phyloP scores from a whole-genome alignment of 176 grass and related monocot genomes.

The Eleusine indica region DNA sequence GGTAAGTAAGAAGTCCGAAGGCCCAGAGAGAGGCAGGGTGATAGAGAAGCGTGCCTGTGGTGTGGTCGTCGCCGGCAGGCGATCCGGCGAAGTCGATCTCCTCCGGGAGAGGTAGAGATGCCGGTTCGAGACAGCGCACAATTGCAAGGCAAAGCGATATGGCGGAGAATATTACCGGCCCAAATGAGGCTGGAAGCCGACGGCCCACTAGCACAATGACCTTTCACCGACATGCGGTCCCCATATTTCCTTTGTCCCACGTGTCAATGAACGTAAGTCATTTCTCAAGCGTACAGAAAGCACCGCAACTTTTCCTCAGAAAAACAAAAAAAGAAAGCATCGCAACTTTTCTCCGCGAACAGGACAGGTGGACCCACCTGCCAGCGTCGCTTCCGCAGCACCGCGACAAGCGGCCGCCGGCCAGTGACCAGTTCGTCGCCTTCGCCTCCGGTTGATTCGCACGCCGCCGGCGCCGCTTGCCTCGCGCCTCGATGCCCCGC shows the following conservation, averaged over 20 bases:
- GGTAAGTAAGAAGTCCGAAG: neutral
- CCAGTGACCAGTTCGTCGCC: neutral
- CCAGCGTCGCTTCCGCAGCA: neutral
- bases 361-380: conserved; percentile 1
- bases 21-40: neutral
- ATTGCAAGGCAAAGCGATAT: neutral
- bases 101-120: neutral
- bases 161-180: neutral
- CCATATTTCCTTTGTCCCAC: rapidly evolving
- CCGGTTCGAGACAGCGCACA: neutral
- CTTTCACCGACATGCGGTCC: conserved; percentile 8
- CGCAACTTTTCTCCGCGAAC: neutral
- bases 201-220: neutral
- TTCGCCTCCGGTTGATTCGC: conserved; percentile 9
- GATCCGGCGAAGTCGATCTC: conserved; percentile 24
- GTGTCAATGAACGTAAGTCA: neutral
- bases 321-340: too few species aligned
- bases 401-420: conserved; percentile 16
- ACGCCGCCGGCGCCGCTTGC: neutral
- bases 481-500: conserved; percentile 20
- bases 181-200: neutral
- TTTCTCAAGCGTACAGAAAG: neutral
- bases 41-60: neutral
- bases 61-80: conserved; percentile 22
- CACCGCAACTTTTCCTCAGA: neutral